Evolutionary conservation across 257 asterid genomes (phyloP).

Genomic region (Solanum sejunctum): DNA sequence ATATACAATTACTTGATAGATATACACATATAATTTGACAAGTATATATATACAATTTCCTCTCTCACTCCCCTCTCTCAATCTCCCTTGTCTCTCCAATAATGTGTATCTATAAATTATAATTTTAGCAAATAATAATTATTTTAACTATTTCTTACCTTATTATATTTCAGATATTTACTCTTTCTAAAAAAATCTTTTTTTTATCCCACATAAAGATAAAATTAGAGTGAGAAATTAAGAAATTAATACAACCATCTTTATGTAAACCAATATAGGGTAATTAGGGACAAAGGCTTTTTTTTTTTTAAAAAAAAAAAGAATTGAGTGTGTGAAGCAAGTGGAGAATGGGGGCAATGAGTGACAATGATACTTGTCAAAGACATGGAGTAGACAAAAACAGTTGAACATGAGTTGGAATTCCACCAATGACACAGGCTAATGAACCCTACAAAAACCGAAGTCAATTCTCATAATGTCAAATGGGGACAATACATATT

Average conservation of each 20-base stretch:
- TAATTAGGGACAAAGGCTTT: not conserved
- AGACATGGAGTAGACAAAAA: constrained; percentile 23
- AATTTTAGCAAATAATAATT: too few relatives aligned
- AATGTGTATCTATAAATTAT: too few relatives aligned
- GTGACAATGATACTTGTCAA: constrained; percentile 15
- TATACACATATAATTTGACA: too few relatives aligned
- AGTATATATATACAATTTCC: too few relatives aligned
- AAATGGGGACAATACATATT: not conserved
- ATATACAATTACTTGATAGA: too few relatives aligned
- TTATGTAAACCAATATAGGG: not conserved
- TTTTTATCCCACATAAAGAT: not conserved
- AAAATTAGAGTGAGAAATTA: not conserved
- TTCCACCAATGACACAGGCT: constrained; percentile 23
- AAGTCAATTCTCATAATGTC: constrained; percentile 15
- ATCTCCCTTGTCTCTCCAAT: too few relatives aligned
- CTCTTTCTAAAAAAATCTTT: too few relatives aligned
- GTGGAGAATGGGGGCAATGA: constrained; percentile 9
- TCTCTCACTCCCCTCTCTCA: too few relatives aligned
- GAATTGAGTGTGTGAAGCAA: not conserved
- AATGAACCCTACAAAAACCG: constrained; percentile 13
- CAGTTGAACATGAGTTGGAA: constrained; percentile 50
- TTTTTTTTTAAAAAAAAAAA: not conserved
- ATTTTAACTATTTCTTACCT: too few relatives aligned
- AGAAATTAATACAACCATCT: not conserved
- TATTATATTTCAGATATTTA: too few relatives aligned